Evolutionary conservation across 116 monocot genomes (phyloP).

Genomic region (Trichopus zeylanicus): DNA sequence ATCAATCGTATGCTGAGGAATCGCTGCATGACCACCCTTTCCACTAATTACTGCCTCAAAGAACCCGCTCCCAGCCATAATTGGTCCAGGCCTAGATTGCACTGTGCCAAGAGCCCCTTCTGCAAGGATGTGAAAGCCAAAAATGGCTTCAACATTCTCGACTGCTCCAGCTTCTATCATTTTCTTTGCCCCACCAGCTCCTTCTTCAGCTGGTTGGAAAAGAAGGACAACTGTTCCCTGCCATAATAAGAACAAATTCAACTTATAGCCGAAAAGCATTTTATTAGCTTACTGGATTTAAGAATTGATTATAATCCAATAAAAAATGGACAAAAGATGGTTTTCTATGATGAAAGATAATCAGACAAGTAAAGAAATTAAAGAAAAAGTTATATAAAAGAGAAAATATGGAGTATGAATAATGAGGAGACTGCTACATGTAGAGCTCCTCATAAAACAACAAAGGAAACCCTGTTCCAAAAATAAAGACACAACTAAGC

Average conservation of each 20-base stretch:
- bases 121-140: conserved; percentile 49
- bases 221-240: conserved; percentile 87
- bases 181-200: conserved; percentile 71
- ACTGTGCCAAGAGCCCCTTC: conserved; percentile 42
- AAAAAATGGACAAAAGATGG: too few species aligned
- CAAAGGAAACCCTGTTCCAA: too few species aligned
- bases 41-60: conserved; percentile 89
- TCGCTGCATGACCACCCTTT: conserved; percentile 85
- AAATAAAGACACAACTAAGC: too few species aligned
- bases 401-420: too few species aligned
- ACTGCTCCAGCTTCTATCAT: conserved; percentile 77
- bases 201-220: conserved; percentile 98
- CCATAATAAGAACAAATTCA: conserved; percentile 2
- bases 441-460: too few species aligned
- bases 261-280: too few species aligned
- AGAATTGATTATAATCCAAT: too few species aligned
- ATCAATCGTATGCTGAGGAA: conserved; percentile 83
- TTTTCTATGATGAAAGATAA: too few species aligned
- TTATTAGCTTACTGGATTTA: too few species aligned
- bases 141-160: conserved; percentile 74
- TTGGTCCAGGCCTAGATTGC: conserved; percentile 48
- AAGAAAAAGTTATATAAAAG: too few species aligned
- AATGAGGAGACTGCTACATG: too few species aligned
- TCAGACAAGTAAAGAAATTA: too few species aligned
- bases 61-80: conserved; percentile 90